Percentiles rank a stretch among this genome's conserved stretches.
Conservation (phyloP, 2,329 filamentous ascomycete genomes). For the Aspergillus tanneri region DNA sequence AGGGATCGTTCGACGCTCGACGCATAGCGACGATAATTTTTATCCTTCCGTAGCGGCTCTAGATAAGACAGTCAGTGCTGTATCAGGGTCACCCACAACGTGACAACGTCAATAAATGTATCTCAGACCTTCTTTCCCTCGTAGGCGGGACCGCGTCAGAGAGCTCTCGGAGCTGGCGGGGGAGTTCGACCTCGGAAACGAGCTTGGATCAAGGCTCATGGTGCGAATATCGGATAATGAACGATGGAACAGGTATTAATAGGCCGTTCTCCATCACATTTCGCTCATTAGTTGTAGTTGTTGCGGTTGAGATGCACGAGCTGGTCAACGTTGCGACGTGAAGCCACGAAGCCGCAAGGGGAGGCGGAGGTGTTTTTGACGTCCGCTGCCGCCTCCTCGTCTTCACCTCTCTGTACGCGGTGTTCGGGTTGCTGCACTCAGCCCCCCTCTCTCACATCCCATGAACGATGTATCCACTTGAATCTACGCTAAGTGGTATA, state of each 20-base stretch:
- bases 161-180: slow-evolving; percentile 84
- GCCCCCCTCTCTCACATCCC: background rate
- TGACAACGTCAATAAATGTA: background rate
- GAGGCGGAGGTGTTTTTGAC: slow-evolving; percentile 16
- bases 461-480: background rate
- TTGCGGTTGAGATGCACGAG: slow-evolving; percentile 6
- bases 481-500: background rate
- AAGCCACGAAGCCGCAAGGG: slow-evolving; percentile 10
- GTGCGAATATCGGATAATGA: slow-evolving; percentile 32
- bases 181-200: slow-evolving; percentile 53
- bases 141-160: slow-evolving; percentile 74
- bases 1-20: slow-evolving; percentile 82
- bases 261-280: slow-evolving; percentile 37
- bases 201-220: slow-evolving; percentile 46
- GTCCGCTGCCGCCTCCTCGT: slow-evolving; percentile 3
- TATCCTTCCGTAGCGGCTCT: slow-evolving; percentile 56
- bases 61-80: background rate
- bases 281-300: slow-evolving; percentile 25
- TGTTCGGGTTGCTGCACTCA: background rate
- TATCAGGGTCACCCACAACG: background rate
- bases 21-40: slow-evolving; percentile 81
- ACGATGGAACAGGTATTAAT: slow-evolving; percentile 20
- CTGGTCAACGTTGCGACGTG: slow-evolving; percentile 5
- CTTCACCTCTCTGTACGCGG: slow-evolving; percentile 13
- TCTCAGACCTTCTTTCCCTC: slow-evolving; percentile 70